Base-by-base conservation (phyloP, 1,284 basidiomycete species). In the Somion occarium region DNA sequence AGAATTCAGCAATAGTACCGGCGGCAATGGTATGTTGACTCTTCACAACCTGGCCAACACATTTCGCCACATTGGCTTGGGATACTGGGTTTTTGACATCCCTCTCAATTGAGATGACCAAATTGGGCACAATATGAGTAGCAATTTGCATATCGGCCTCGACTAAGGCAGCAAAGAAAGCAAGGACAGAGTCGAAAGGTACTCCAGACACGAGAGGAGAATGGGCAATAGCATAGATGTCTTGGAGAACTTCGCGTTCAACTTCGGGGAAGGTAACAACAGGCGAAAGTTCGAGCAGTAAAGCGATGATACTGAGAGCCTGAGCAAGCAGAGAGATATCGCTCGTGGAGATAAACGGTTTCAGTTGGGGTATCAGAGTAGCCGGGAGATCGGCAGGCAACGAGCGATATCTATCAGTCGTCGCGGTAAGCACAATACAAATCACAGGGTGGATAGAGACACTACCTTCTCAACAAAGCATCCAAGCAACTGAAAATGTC, bases 161-260 rank as follows among this genome's bases (percentile, higher is more conserved):
- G n/a, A 94, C 89, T 25, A 94, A 80, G 0, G 85, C 79, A 1
- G 75, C 75, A 64, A 92, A 91, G 78, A 98, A 98, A 11, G 73
- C 72, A 44, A 91, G 77, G 5, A 97, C 71, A 0, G 90, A 80
- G 39, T 98, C 93, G 22, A 96, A 80, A 2, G 87, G 78, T 2
- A 78, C 69, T 37, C 85, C 83, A 46, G 91, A 79, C 18, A 93
- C 73, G 4, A 90, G 75, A 0, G 93, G 85, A 0, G 91, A 91
- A 61, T 86, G 80, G 2, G 93, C 76, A 38, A 93, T 80, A 44
- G 64, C 66, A 66, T 91, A 88, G 39, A 93, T 78, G 44, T 82
- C 77, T 19, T 78, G 63, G 12, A 96, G 76, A 2, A 93, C 66
- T 44, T 86, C 77, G 19, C 73, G 70, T 62, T 93, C 88, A 34